Conservation (phyloP, 2,329 filamentous ascomycete genomes). For the Phialophora tarda region DNA sequence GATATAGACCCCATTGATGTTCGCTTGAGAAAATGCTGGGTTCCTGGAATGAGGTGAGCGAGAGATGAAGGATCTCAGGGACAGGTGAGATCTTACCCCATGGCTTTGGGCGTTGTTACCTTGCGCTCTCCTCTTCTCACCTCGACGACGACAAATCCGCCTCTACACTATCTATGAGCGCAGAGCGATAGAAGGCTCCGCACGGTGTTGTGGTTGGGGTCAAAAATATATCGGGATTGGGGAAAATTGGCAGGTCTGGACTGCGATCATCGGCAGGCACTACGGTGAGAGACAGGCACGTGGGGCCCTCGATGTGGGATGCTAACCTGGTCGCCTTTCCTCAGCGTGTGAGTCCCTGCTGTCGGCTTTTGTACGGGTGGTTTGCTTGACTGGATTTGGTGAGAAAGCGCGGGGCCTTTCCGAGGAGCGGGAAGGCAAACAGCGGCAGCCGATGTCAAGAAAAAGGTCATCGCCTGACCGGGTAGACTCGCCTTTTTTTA, state of each 20-base stretch:
- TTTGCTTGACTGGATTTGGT: conserved; percentile 17
- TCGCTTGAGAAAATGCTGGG: conserved; percentile 52
- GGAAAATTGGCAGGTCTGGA: conserved; percentile 10
- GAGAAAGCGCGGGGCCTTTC: conserved; percentile 28
- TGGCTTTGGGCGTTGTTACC: conserved; percentile 7
- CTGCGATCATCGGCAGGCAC: conserved; percentile 13
- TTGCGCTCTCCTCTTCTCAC: conserved; percentile 5
- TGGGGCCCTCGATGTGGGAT: conserved; percentile 22
- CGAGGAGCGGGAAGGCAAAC: conserved; percentile 17
- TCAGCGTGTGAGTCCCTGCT: neutral
- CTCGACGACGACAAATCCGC: conserved; percentile 4
- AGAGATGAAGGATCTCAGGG: neutral
- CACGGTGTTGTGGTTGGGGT: conserved; percentile 15
- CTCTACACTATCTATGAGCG: conserved; percentile 1
- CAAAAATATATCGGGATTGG: conserved; percentile 26
- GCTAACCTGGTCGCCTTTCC: neutral
- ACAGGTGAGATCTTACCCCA: conserved; percentile 19
- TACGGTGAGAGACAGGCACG: conserved; percentile 8
- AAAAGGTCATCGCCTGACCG: neutral
- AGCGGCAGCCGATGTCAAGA: neutral
- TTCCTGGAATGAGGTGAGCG: conserved; percentile 24
- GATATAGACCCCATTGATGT: conserved; percentile 80
- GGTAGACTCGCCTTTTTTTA: neutral
- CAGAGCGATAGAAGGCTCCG: neutral
- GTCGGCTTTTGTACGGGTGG: neutral